Conservation (phyloP, 805 yeast species). For the Ogataea kodamae region DNA sequence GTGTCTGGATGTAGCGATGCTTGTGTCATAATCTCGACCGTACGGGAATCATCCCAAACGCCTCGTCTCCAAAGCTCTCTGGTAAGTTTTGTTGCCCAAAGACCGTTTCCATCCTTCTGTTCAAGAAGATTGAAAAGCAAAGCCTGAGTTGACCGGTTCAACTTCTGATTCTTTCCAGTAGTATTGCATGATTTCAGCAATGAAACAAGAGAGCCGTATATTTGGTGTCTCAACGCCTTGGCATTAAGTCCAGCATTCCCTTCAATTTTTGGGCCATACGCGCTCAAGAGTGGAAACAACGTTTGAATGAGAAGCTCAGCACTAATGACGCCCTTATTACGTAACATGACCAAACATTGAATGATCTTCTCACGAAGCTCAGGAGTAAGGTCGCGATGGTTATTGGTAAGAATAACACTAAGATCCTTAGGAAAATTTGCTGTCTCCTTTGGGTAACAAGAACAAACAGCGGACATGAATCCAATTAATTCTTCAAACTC, state of each 20-base stretch:
- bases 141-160: constrained; percentile 90
- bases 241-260: constrained; percentile 59
- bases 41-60: constrained; percentile 95
- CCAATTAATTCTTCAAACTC: constrained; percentile 83
- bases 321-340: constrained; percentile 76
- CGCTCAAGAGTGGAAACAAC: constrained; percentile 77
- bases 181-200: constrained; percentile 79
- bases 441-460: constrained; percentile 87
- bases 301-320: constrained; percentile 83
- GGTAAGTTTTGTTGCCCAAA: constrained; percentile 95
- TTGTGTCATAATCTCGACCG: constrained; percentile 97
- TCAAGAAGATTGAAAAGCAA: constrained; percentile 82
- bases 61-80: constrained; percentile 97
- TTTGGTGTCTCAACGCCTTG: constrained; percentile 76
- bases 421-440: constrained; percentile 79
- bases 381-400: constrained; percentile 79
- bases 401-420: constrained; percentile 59
- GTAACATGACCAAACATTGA: constrained; percentile 82
- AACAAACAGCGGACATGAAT: constrained; percentile 87
- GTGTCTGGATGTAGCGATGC: constrained; percentile 86
- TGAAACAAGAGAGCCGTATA: constrained; percentile 74
- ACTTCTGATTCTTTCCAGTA: constrained; percentile 84
- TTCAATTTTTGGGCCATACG: constrained; percentile 53
- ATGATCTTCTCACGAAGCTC: constrained; percentile 89
- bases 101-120: constrained; percentile 69